Percentiles rank a stretch among this genome's conserved stretches.
Evolutionary conservation across 169 alveolate species (phyloP).

Genomic region (Plasmodium relictum): DNA sequence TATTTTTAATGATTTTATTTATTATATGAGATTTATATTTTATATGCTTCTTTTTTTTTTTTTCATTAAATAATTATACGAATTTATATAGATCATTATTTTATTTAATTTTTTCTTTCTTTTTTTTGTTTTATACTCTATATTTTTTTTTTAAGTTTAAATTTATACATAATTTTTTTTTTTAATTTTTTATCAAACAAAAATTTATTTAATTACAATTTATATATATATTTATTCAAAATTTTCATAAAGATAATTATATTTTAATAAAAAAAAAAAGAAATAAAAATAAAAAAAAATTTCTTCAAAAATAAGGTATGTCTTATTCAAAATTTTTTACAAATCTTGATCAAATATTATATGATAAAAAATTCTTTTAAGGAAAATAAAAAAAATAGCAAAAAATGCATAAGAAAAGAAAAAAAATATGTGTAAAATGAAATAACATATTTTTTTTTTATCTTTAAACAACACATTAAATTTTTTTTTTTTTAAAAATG

Average conservation of each 20-base stretch:
- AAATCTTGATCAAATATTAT: conserved; percentile 57
- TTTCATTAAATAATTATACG: too few species aligned
- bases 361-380: conserved; percentile 22
- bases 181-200: too few species aligned
- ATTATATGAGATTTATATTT: neutral
- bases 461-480: conserved; percentile 3
- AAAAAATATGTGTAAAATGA: conserved; percentile 23
- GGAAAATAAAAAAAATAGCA: conserved; percentile 29
- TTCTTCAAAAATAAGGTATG: too few species aligned
- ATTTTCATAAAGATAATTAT: too few species aligned
- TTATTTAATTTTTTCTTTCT: too few species aligned
- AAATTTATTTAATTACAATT: too few species aligned
- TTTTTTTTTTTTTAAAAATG: conserved; percentile 21
- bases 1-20: neutral
- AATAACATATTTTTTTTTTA: conserved; percentile 22
- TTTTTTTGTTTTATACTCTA: too few species aligned
- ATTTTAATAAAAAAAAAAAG: too few species aligned
- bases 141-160: neutral
- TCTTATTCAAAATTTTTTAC: neutral
- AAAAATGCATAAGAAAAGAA: conserved; percentile 40
- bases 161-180: neutral
- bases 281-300: too few species aligned
- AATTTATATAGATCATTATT: too few species aligned
- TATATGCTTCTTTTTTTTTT: conserved; percentile 1
- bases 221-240: too few species aligned